These are phyloP conservation scores for Conoideocrella luteorostrata DNA, from an alignment of 2,329 filamentous ascomycete species.

Conservation along the genomic window DNA sequence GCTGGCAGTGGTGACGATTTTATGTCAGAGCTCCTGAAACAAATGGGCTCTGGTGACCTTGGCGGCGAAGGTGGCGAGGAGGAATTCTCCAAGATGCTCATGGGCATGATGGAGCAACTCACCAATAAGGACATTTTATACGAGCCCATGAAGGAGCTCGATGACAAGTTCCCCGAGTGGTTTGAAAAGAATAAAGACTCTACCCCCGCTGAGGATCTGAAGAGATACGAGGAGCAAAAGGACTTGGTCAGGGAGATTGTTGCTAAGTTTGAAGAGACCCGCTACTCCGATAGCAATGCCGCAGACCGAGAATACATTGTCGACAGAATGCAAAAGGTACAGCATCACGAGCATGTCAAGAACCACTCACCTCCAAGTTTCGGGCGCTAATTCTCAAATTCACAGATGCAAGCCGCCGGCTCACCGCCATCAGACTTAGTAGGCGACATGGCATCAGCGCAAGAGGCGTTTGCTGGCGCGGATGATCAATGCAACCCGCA, in stretches of 20 bases:
- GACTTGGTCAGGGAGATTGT: constrained; percentile 79
- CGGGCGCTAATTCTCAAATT: neutral
- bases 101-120: constrained; percentile 98
- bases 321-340: constrained; percentile 94
- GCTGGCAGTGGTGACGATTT: constrained; percentile 69
- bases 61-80: constrained; percentile 62
- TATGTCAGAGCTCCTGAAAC: constrained; percentile 85
- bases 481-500: constrained; percentile 59
- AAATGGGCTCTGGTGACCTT: constrained; percentile 58
- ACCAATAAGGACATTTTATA: constrained; percentile 98
- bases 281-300: constrained; percentile 75
- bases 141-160: constrained; percentile 95
- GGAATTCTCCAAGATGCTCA: constrained; percentile 88
- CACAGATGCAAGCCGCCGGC: constrained; percentile 91
- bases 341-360: constrained; percentile 14
- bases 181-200: constrained; percentile 67
- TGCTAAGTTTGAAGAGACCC: constrained; percentile 73
- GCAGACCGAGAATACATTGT: constrained; percentile 87
- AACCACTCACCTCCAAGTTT: no score
- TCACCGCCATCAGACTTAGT: constrained; percentile 87
- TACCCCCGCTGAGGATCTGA: constrained; percentile 64
- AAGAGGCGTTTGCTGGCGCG: constrained; percentile 58
- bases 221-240: constrained; percentile 77
- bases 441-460: constrained; percentile 78
- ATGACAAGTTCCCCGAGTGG: constrained; percentile 90